Evolutionary conservation across 257 asterid genomes (phyloP).

Genomic region (Solanum appendiculatum): DNA sequence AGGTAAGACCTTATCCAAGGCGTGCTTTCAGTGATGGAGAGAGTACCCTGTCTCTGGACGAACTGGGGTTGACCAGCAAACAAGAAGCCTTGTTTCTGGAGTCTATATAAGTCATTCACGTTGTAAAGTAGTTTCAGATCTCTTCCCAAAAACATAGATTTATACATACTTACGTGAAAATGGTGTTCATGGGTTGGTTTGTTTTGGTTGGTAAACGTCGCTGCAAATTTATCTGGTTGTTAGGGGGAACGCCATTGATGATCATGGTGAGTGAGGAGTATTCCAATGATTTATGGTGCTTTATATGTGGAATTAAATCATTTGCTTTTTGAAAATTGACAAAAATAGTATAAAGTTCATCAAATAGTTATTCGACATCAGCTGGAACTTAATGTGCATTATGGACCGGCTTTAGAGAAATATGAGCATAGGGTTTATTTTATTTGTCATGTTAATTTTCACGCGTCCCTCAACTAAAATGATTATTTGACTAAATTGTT

Average conservation of each 20-base stretch:
- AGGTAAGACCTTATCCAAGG: slow-evolving; percentile 96
- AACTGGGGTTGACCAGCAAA: slow-evolving; percentile 87
- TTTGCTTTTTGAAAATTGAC: background rate
- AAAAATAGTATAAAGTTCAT: background rate
- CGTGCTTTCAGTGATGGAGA: slow-evolving; percentile 74
- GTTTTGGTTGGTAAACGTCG: background rate
- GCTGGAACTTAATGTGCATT: background rate
- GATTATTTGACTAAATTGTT: background rate
- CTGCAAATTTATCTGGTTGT: background rate
- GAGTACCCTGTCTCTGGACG: slow-evolving; percentile 42
- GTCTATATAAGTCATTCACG: slow-evolving; percentile 33
- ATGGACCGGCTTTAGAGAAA: background rate
- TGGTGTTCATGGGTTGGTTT: background rate
- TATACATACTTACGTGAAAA: background rate
- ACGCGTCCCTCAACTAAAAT: background rate
- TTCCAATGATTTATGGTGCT: background rate
- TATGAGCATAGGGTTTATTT: background rate
- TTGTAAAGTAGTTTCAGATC: slow-evolving; percentile 7
- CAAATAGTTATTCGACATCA: background rate
- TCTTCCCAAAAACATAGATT: background rate
- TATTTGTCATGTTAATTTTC: background rate
- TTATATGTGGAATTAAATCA: background rate
- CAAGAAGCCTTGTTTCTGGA: slow-evolving; percentile 95
- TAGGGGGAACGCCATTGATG: background rate
- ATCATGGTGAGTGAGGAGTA: background rate